phyloP scores from a whole-genome alignment of 495 filamentous ascomycete species.

The Penicillium crystallinum region DNA sequence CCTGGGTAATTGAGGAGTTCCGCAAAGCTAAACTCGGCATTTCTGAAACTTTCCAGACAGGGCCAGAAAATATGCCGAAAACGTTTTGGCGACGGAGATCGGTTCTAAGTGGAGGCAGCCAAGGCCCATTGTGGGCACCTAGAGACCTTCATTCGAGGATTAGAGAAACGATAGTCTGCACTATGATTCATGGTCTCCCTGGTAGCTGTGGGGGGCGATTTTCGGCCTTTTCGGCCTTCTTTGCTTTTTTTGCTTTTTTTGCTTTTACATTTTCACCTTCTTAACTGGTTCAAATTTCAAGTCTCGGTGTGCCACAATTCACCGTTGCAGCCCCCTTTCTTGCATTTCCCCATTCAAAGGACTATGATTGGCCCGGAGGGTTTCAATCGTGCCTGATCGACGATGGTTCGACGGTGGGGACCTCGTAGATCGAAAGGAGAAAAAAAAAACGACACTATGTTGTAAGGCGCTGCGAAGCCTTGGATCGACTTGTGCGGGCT shows the following conservation, averaged over 20 bases:
- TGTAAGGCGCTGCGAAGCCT: background rate
- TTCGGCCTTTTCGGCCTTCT: background rate
- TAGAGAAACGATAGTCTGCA: conserved; percentile 4
- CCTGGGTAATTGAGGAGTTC: too few relatives aligned
- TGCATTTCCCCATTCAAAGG: background rate
- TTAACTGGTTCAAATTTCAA: too few relatives aligned
- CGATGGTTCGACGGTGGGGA: conserved; percentile 19
- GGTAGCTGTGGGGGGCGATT: background rate
- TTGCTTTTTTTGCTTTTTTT: background rate
- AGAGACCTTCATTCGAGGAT: background rate
- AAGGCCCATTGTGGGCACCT: background rate
- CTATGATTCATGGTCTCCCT: conserved; percentile 1
- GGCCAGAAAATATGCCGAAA: conserved; percentile 20
- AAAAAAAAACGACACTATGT: conserved; percentile 7
- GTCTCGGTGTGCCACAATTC: too few relatives aligned
- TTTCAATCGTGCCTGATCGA: conserved; percentile 23
- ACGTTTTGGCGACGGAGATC: conserved; percentile 20
- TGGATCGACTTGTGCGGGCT: conserved; percentile 8
- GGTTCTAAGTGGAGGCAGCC: conserved; percentile 17
- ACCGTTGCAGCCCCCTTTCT: background rate
- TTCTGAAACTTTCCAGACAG: conserved; percentile 13
- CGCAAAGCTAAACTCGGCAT: conserved; percentile 16
- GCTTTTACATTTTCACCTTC: background rate
- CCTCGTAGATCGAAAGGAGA: conserved; percentile 7
- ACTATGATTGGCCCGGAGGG: background rate